Conservation (phyloP, 768 basidiomycete genomes). For the Paxillus involutus region DNA sequence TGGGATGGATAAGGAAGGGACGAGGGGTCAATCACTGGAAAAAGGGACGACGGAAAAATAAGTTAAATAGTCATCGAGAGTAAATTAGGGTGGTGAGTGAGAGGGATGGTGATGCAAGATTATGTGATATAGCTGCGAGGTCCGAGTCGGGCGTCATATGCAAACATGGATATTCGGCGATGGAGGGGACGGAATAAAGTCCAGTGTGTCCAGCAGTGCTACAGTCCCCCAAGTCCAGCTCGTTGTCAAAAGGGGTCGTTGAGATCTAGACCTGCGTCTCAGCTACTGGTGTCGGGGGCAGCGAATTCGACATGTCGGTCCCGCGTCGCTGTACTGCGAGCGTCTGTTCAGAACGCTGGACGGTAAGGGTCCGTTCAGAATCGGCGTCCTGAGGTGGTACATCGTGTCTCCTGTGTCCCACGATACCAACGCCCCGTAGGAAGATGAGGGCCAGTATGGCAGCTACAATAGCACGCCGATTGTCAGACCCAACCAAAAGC, state of each 20-base stretch:
- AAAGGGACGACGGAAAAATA: not conserved
- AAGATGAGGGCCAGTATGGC: slow-evolving; percentile 35
- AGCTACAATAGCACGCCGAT: slow-evolving; percentile 12
- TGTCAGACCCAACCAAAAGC: not conserved
- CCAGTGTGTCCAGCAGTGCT: no score
- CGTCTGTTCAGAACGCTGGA: not conserved
- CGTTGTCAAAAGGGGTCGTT: no score
- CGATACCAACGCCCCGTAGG: slow-evolving; percentile 40
- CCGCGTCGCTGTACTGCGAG: no score
- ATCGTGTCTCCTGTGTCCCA: slow-evolving; percentile 28
- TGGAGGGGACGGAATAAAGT: no score
- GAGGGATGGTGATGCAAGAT: not conserved
- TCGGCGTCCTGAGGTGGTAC: slow-evolving; percentile 6
- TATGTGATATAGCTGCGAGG: no score
- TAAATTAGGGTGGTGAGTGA: not conserved
- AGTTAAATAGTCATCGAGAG: not conserved
- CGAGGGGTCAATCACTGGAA: not conserved
- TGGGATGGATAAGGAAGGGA: not conserved
- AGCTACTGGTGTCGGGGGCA: no score
- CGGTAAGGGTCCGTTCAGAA: slow-evolving; percentile 24
- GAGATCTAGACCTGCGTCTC: no score
- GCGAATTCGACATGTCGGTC: no score
- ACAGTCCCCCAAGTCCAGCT: no score
- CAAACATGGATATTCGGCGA: no score
- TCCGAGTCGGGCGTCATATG: no score